A percentile compares a stretch with the other conserved stretches of the same genome.
phyloP scores from a whole-genome alignment of 176 grass and related monocot genomes.

The Aegilops umbellulata region DNA sequence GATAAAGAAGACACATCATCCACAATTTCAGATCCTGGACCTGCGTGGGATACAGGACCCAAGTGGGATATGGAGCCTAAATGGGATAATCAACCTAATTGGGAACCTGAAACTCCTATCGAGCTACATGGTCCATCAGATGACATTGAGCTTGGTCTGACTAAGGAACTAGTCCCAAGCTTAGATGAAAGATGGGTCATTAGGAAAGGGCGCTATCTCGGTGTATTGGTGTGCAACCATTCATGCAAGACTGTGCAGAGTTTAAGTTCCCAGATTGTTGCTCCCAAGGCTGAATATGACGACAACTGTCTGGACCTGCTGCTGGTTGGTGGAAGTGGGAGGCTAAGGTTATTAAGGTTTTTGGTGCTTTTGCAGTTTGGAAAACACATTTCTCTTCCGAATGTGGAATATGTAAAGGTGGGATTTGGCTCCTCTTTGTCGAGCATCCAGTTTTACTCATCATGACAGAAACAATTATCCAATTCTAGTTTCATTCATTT shows the following conservation, averaged over 20 bases:
- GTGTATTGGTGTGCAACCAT: constrained; percentile 98
- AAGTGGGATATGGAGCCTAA: constrained; percentile 85
- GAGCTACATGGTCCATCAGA: constrained; percentile 47
- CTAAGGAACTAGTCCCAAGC: constrained; percentile 81
- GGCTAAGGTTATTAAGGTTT: constrained; percentile 83
- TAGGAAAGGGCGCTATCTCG: constrained; percentile 77
- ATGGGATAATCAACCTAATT: constrained; percentile 70
- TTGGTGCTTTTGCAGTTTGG: constrained; percentile 95
- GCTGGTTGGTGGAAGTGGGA: constrained; percentile 87
- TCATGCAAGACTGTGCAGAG: constrained; percentile 98
- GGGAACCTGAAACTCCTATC: constrained; percentile 68
- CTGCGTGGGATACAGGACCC: constrained; percentile 81
- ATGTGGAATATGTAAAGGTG: constrained; percentile 97
- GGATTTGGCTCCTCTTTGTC: constrained; percentile 12
- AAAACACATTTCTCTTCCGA: constrained; percentile 88
- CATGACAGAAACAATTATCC: not conserved
- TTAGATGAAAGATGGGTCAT: constrained; percentile 94
- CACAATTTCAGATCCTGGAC: constrained; percentile 91
- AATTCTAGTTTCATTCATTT: constrained; percentile 6
- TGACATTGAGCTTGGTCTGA: constrained; percentile 63
- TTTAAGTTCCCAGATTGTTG: constrained; percentile 95
- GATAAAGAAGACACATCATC: constrained; percentile 96
- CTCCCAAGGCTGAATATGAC: constrained; percentile 93
- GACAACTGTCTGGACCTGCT: constrained; percentile 90
- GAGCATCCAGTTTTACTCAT: not conserved